phyloP scores from a whole-genome alignment of 768 basidiomycete species.

The Boletus insuetus region DNA sequence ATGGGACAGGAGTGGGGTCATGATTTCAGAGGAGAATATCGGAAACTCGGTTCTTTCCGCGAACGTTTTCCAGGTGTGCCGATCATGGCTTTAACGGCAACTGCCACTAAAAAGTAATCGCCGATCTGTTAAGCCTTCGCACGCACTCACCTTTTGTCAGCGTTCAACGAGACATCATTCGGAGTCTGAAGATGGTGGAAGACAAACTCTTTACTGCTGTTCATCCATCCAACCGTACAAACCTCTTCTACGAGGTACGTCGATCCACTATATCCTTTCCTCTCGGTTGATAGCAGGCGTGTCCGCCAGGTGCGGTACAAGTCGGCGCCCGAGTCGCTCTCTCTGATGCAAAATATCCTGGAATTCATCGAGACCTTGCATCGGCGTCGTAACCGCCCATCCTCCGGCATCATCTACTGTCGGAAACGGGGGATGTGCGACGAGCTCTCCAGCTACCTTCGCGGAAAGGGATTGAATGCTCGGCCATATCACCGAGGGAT shows the following conservation, averaged over 20 bases:
- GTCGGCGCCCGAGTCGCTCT: constrained; percentile 45
- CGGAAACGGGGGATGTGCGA: constrained; percentile 66
- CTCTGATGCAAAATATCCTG: constrained; percentile 62
- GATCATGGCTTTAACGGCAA: constrained; percentile 86
- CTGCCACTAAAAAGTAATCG: constrained; percentile 64
- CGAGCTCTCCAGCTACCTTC: constrained; percentile 60
- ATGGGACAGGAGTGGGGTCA: constrained; percentile 77
- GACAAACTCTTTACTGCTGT: constrained; percentile 58
- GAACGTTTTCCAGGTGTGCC: constrained; percentile 65
- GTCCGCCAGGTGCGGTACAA: constrained; percentile 58
- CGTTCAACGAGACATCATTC: constrained; percentile 72
- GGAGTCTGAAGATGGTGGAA: constrained; percentile 57
- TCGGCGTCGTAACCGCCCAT: constrained; percentile 52
- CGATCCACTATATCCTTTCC: background rate
- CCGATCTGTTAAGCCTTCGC: background rate
- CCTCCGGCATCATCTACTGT: constrained; percentile 79
- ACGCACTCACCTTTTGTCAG: constrained; percentile 35
- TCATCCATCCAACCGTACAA: constrained; percentile 79
- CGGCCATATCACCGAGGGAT: constrained; percentile 76
- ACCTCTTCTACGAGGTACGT: constrained; percentile 77
- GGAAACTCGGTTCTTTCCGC: constrained; percentile 69
- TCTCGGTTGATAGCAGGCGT: background rate
- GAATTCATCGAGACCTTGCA: constrained; percentile 67
- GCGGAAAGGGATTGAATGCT: constrained; percentile 62
- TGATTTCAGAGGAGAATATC: constrained; percentile 73